These are phyloP conservation scores for Serendipita vermifera DNA, from an alignment of 768 basidiomycete genomes.

Conservation along the genomic window DNA sequence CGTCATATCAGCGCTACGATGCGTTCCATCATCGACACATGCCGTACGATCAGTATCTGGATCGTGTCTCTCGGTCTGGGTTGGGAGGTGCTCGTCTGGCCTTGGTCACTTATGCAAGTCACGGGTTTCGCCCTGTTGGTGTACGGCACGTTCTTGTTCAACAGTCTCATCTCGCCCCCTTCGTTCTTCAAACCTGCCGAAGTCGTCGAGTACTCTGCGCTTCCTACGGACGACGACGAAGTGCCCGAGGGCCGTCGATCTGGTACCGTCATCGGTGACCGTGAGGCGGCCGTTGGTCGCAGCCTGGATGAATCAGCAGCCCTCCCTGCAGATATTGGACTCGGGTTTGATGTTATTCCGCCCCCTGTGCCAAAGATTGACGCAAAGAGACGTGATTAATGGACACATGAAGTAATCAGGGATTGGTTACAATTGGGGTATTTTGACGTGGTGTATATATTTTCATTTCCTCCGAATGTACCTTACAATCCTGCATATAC, in stretches of 20 bases:
- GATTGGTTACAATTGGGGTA: no score
- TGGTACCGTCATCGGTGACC: slow-evolving; percentile 15
- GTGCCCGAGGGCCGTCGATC: not conserved
- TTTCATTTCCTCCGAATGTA: no score
- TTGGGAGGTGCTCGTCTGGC: slow-evolving; percentile 79
- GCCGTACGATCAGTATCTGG: slow-evolving; percentile 95
- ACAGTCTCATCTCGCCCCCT: slow-evolving; percentile 62
- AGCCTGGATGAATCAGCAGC: slow-evolving; percentile 70
- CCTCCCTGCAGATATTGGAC: slow-evolving; percentile 68
- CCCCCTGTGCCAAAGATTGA: slow-evolving; percentile 12
- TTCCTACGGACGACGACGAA: slow-evolving; percentile 12
- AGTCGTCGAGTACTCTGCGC: slow-evolving; percentile 12
- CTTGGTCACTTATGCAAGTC: slow-evolving; percentile 71
- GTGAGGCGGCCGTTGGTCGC: slow-evolving; percentile 36
- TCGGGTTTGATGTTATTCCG: slow-evolving; percentile 67
- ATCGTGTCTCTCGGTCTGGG: slow-evolving; percentile 75
- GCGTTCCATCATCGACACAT: slow-evolving; percentile 84
- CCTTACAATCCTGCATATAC: no score
- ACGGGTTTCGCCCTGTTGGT: slow-evolving; percentile 79
- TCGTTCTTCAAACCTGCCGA: slow-evolving; percentile 42
- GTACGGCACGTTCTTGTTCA: slow-evolving; percentile 62
- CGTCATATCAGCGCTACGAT: slow-evolving; percentile 86
- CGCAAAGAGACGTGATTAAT: not conserved
- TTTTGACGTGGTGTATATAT: no score
- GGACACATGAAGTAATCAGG: no score